Evolutionary conservation across 2,329 filamentous ascomycete species (phyloP), one percentile per base, ranked within the genome.

Genomic region (Cordyceps cicadae): DNA sequence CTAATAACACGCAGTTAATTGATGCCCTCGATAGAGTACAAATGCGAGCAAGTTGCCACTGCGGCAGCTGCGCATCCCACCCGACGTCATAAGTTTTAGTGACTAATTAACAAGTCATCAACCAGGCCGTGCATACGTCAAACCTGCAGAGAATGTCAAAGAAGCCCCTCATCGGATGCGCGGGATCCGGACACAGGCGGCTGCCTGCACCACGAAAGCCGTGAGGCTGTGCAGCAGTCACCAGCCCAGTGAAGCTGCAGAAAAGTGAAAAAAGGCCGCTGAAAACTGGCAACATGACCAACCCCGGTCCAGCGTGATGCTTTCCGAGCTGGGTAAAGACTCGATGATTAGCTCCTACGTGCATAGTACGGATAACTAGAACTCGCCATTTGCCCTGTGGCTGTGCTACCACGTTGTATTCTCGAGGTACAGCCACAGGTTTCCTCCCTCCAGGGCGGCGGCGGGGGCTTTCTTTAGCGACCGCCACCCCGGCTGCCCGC

Each of bases 271-370:
- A 6, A 6, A 8, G 15, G 15, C 39, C 39, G 15, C 39, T 17
- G 39, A 43, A n/a, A 15, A 5, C 34, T 37, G 34, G 34, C 12
- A 37, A 14, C 34, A 11, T 37, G 12, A 14, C 34, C 9, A 37
- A 50, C 39, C 54, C 54, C 45, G 39, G 54, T 29, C 46, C 46
- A 48, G 45, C 55, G 55, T 21, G 51, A 59, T 29, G 55, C 34
- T 51, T 59, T 45, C 55, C 55, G 15, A 50, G 21, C 24, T 45
- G 17, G 48, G 55, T 19, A 5, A 15, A 51, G 29, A 43, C 8
- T 29, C 34, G 11, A 58, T n/a, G n/a, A n/a, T n/a, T n/a, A n/a
- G n/a, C n/a, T n/a, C n/a, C n/a, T n/a, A n/a, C n/a, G n/a, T n/a
- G n/a, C n/a, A n/a, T n/a, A n/a, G n/a, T n/a, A n/a, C n/a, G n/a